Evolutionary conservation across 2,329 filamentous ascomycete genomes (phyloP).

Genomic region (Pseudocercospora vitis): DNA sequence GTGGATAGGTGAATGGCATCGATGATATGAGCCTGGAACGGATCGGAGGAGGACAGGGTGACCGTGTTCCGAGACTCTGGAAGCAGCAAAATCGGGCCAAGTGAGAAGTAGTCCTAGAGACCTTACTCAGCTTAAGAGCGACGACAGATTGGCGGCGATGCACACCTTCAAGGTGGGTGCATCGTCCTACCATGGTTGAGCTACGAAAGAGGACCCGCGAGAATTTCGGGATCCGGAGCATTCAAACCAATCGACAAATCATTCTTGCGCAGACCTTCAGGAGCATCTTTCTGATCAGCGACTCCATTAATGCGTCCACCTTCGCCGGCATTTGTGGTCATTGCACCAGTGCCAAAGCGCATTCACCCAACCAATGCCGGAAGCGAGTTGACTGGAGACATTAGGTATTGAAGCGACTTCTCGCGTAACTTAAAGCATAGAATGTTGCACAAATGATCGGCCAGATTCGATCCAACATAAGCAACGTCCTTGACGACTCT

Average conservation of each 20-base stretch:
- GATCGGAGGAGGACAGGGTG: conserved; percentile 40
- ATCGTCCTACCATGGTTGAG: conserved; percentile 21
- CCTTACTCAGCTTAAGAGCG: too few species aligned
- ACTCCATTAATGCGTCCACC: conserved; percentile 18
- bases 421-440: conserved; percentile 41
- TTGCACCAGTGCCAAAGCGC: conserved; percentile 20
- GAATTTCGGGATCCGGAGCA: conserved; percentile 22
- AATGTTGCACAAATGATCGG: conserved; percentile 51
- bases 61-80: conserved; percentile 48
- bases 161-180: too few species aligned
- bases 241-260: conserved; percentile 11
- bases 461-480: conserved; percentile 62
- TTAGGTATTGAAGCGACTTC: conserved; percentile 12
- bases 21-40: conserved; percentile 39
- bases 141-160: too few species aligned
- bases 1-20: conserved; percentile 42
- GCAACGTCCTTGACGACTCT: conserved; percentile 58
- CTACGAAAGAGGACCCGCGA: conserved; percentile 19
- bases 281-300: conserved; percentile 17
- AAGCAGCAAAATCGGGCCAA: conserved; percentile 17
- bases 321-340: conserved; percentile 21
- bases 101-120: conserved; percentile 17
- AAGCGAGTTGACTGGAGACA: conserved; percentile 18
- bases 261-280: conserved; percentile 15
- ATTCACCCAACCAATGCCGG: conserved; percentile 24